Conservation (phyloP, 495 filamentous ascomycete species). For the Echria macrotheca region DNA sequence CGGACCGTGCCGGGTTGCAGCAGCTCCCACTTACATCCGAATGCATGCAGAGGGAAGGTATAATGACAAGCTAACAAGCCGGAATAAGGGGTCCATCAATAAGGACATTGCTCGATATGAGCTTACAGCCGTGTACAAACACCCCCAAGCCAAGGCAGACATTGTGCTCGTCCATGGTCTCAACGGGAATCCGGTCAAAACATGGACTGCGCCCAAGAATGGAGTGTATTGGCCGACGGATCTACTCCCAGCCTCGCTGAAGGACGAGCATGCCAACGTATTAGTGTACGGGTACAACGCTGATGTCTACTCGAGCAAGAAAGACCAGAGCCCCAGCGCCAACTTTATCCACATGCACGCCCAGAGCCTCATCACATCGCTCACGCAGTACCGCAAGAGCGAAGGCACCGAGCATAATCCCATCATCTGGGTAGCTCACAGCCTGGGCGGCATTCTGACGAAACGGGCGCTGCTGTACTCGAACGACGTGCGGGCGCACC, state of each 20-base stretch:
- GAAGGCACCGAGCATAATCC: conserved; percentile 56
- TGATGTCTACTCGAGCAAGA: conserved; percentile 55
- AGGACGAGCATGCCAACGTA: conserved; percentile 58
- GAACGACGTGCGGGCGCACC: conserved; percentile 55
- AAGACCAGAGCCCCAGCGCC: conserved; percentile 45
- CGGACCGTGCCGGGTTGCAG: conserved; percentile 11
- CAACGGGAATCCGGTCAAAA: conserved; percentile 68
- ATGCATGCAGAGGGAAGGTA: neutral
- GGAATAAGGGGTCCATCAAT: conserved; percentile 45
- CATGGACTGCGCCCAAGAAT: conserved; percentile 61
- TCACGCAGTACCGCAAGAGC: conserved; percentile 46
- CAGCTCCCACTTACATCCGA: neutral
- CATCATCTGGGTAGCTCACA: conserved; percentile 83
- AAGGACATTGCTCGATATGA: conserved; percentile 61
- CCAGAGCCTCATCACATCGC: conserved; percentile 65
- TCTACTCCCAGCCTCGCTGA: conserved; percentile 61
- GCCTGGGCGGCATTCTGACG: conserved; percentile 73
- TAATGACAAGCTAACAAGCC: neutral
- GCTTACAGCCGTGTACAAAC: conserved; percentile 61
- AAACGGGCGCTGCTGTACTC: conserved; percentile 61
- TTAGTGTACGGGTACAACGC: conserved; percentile 84
- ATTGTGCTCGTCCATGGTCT: conserved; percentile 80
- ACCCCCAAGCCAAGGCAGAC: conserved; percentile 55
- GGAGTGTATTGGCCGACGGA: conserved; percentile 73
- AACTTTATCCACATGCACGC: conserved; percentile 82